Conservation (phyloP, 2,329 filamentous ascomycete genomes). For the Mollisia scopiformis region DNA sequence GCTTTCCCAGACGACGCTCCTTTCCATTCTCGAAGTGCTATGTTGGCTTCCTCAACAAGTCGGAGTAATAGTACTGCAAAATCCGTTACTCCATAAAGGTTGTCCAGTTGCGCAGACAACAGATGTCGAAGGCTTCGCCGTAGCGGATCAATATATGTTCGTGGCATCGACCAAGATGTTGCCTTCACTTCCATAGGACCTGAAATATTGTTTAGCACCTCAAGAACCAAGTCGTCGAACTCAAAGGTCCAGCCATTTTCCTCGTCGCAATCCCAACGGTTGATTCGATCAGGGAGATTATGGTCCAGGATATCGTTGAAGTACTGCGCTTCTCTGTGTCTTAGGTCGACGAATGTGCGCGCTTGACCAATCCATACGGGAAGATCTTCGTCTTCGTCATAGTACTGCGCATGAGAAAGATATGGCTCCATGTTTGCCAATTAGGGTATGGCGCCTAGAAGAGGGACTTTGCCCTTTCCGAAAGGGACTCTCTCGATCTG, state of each 20-base stretch:
- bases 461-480: too few species aligned
- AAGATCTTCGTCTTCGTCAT: conserved; percentile 2
- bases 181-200: not conserved
- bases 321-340: conserved; percentile 11
- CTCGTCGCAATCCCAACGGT: conserved; percentile 10
- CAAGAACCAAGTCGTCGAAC: conserved; percentile 12
- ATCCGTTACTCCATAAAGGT: not conserved
- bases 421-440: too few species aligned
- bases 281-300: conserved; percentile 1
- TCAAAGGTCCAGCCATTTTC: conserved; percentile 15
- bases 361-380: conserved; percentile 2
- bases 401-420: not conserved
- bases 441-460: too few species aligned
- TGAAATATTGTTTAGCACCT: not conserved
- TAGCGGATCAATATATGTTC: conserved; percentile 12
- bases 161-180: conserved; percentile 3
- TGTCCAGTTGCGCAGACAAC: not conserved
- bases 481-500: too few species aligned
- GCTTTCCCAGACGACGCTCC: not conserved
- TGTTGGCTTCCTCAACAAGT: conserved; percentile 4
- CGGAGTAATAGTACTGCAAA: conserved; percentile 13
- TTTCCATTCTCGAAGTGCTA: conserved; percentile 5
- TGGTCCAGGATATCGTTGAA: conserved; percentile 12
- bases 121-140: conserved; percentile 4
- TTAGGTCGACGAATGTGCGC: conserved; percentile 10